A percentile compares a stretch with the other conserved stretches of the same genome.
phyloP scores from a whole-genome alignment of 352 stramenopile species.

The Pythium inflatum region DNA sequence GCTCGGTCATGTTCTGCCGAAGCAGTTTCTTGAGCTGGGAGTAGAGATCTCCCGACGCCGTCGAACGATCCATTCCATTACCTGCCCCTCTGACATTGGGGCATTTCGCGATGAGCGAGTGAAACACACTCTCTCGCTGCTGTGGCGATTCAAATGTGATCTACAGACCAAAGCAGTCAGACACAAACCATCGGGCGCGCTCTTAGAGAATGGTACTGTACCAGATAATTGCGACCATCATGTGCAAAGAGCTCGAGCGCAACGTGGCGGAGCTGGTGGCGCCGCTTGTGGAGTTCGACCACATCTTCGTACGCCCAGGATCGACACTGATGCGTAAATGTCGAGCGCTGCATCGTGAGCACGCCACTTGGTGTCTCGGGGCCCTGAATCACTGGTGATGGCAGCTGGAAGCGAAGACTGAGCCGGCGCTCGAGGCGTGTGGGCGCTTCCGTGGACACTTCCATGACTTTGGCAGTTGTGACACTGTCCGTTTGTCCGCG shows the following conservation, averaged over 20 bases:
- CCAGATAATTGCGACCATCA: conserved; percentile 77
- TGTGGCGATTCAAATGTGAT: conserved; percentile 70
- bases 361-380: conserved; percentile 22
- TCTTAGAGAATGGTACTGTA: too few relatives aligned
- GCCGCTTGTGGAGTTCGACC: conserved; percentile 73
- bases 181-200: not conserved
- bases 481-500: not conserved
- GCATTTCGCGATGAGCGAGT: conserved; percentile 72
- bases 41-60: conserved; percentile 56
- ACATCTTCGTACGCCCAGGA: conserved; percentile 79
- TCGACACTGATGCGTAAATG: conserved; percentile 63
- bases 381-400: conserved; percentile 13
- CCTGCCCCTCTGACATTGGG: conserved; percentile 69
- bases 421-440: conserved; percentile 61
- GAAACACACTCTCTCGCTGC: conserved; percentile 73
- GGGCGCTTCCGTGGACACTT: conserved; percentile 51
- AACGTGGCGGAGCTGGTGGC: conserved; percentile 76
- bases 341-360: conserved; percentile 38
- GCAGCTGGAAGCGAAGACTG: conserved; percentile 43
- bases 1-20: conserved; percentile 79
- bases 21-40: conserved; percentile 71
- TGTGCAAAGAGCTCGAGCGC: conserved; percentile 77
- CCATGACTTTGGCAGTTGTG: conserved; percentile 41
- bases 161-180: conserved; percentile 29
- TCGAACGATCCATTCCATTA: conserved; percentile 62